Evolutionary conservation across 371 early-diverging fungal genomes (phyloP), one percentile per base, ranked within the genome.

Genomic region (Mycotypha africana): DNA sequence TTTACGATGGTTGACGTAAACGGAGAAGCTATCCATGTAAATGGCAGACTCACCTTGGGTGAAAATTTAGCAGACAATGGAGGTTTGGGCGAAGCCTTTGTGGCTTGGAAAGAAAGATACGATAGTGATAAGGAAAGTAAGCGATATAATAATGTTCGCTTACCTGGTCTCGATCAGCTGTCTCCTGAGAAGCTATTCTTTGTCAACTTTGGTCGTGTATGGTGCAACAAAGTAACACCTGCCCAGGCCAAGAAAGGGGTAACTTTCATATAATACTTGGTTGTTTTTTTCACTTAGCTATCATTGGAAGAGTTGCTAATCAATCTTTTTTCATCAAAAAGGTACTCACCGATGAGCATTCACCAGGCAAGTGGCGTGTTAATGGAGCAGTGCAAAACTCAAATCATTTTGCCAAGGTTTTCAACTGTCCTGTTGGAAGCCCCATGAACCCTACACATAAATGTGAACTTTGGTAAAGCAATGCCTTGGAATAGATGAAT

Each of bases 11-110:
- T 49, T 24, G 64, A 45, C 23, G 61, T 50, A 31, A 50, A 47
- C 26, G 66, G 53, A 21, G 44, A 53, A 35, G 42, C 38, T 1
- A 47, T 51, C 15, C 33, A 58, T 43, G 60, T 82, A 21, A 67
- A 79, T 45, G 79, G 83, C n/a, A 53, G 53, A 45, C 40, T 75
- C n/a, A 86, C 85, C 0, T 49, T 85, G 30, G 75, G 75, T 24
- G 86, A 85, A 53, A 87, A 85, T 55, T 51, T 89, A 42, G 85
- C 89, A 2, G 89, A 86, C 51, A 84, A 82, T 41, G 86, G 86
- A 6, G 89, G 86, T 10, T 25, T 79, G 40, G 59, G 57, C 11
- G 46, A 63, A 43, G 33, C 73, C 0, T 74, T 49, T 43, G 30
- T 52, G 28, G 56, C 73, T 20, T 74, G 76, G 70, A 56, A 61